Evolutionary conservation across 2,329 filamentous ascomycete genomes (phyloP), one percentile per base, ranked within the genome.

Genomic region (Lecanoromycetidae sp.): DNA sequence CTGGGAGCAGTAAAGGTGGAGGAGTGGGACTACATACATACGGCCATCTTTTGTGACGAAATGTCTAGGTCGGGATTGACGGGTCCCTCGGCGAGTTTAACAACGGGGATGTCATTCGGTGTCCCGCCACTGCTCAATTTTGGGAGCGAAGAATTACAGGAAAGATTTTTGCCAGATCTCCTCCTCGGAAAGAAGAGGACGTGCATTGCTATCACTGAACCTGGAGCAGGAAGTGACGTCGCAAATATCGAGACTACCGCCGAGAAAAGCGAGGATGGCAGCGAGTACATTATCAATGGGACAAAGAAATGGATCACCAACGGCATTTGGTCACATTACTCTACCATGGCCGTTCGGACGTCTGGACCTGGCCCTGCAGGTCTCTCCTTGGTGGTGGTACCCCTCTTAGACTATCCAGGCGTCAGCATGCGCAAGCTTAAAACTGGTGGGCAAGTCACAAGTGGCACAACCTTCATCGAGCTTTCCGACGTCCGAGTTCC

Each of bases 241-340:
- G 80, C 81, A 5, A 82, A 80, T 56, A 82, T 87, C 54, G 71
- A 72, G 3, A 86, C 82, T 0, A 82, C 77, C 0, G 83, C 82
- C 2, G 67, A 62, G 3, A 80, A 78, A 60, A 74, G 70, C 5
- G 58, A 67, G 0, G 77, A 82, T 57, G 81, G 82, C 9, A 79
- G 77, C 59, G 66, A 76, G 56, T 87, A 82, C 58, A 71, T 87
- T 38, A 65, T 87, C 39, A 86, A 84, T 49, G 82, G 82, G n/a
- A 71, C 74, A 0, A 87, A 87, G 72, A 86, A 87, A 65, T 87
- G 83, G 82, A 84, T 84, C 57, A 84, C 80, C 0, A 84, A 83
- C 56, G 82, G 77, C 4, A 77, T 84, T 50, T 84, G 79, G 80
- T 70, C 75, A 4, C 76, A 86, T 49, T 79, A 77, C 55, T 70